Evolutionary conservation across 768 basidiomycete species (phyloP).

Genomic region (Ramaria sp.): DNA sequence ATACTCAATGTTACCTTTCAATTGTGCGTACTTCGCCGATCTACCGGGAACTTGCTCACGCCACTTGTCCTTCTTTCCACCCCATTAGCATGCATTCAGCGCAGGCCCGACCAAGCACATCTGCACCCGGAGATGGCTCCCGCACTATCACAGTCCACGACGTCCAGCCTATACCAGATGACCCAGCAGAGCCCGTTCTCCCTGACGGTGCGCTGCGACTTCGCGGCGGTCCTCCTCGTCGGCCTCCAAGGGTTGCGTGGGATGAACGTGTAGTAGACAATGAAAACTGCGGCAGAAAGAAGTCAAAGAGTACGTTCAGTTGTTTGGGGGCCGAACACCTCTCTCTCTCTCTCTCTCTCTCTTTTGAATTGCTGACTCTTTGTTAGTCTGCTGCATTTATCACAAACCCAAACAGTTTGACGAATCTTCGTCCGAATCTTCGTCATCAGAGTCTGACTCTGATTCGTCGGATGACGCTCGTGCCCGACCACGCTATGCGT

Average conservation of each 20-base stretch:
- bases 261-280: constrained; percentile 81
- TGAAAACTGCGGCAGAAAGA: constrained; percentile 81
- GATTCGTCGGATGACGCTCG: constrained; percentile 12
- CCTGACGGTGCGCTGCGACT: constrained; percentile 47
- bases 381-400: constrained; percentile 88
- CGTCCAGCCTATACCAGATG: constrained; percentile 22
- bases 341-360: background rate
- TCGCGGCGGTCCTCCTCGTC: constrained; percentile 37
- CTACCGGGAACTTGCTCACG: background rate
- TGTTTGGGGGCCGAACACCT: no score
- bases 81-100: background rate
- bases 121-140: constrained; percentile 22
- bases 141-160: constrained; percentile 24
- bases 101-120: constrained; percentile 6
- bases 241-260: constrained; percentile 71
- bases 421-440: constrained; percentile 63
- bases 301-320: constrained; percentile 89
- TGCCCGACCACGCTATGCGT: constrained; percentile 12
- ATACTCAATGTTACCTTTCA: no score
- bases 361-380: background rate
- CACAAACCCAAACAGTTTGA: constrained; percentile 73
- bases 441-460: constrained; percentile 36
- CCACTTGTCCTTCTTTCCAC: background rate
- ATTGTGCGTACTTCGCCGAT: background rate
- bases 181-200: constrained; percentile 15